Evolutionary conservation across 1,284 basidiomycete species (phyloP).

Genomic region (Heliocybe sulcata): DNA sequence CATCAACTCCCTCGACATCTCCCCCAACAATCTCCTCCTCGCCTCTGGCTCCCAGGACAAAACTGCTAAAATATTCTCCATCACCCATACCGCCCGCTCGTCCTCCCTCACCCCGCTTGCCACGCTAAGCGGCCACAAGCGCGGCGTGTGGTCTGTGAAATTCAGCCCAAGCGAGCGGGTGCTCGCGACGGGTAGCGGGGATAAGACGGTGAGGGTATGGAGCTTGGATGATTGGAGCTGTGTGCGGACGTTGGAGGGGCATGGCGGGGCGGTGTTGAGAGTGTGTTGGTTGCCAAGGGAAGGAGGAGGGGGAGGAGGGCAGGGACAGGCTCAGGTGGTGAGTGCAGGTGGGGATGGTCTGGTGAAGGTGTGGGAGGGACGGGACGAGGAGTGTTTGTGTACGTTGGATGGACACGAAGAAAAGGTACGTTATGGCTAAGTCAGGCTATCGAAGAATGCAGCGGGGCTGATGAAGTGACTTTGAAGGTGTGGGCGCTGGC

Average conservation of each 20-base stretch:
- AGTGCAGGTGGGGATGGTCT: slow-evolving; percentile 91
- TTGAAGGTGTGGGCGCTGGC: slow-evolving; percentile 88
- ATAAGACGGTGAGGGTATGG: slow-evolving; percentile 94
- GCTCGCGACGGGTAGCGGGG: slow-evolving; percentile 90
- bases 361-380: slow-evolving; percentile 93
- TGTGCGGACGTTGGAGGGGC: slow-evolving; percentile 94
- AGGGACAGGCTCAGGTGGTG: slow-evolving; percentile 75
- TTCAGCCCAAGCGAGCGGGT: slow-evolving; percentile 84
- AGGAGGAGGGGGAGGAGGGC: slow-evolving; percentile 25
- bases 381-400: slow-evolving; percentile 78
- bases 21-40: slow-evolving; percentile 85
- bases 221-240: slow-evolving; percentile 87
- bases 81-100: slow-evolving; percentile 48
- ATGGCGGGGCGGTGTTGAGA: slow-evolving; percentile 93
- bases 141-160: slow-evolving; percentile 92
- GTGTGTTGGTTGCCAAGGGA: slow-evolving; percentile 67
- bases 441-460: slow-evolving; percentile 5
- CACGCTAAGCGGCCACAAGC: slow-evolving; percentile 91
- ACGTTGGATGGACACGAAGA: slow-evolving; percentile 97
- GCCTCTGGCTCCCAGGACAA: slow-evolving; percentile 96
- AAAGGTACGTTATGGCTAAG: slow-evolving; percentile 49
- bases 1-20: slow-evolving; percentile 93
- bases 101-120: slow-evolving; percentile 58
- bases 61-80: slow-evolving; percentile 86
- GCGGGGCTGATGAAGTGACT: slow-evolving; percentile 5